Evolutionary conservation across 768 basidiomycete species (phyloP), one percentile per base, ranked within the genome.

Genomic region (Leccinum arenicola): DNA sequence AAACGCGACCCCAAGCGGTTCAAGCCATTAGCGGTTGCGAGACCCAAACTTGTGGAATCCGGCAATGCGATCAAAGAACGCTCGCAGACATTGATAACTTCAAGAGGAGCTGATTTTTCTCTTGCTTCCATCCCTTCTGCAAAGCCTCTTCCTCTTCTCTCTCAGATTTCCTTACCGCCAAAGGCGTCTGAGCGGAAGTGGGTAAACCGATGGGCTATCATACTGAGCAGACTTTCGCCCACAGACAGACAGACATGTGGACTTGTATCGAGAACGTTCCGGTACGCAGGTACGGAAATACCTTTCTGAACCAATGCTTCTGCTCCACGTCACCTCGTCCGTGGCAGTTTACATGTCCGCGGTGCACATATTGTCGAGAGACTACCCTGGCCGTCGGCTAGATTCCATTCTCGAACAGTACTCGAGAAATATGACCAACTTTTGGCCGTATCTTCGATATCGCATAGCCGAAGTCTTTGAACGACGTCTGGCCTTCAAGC

Each of bases 401-500:
- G 71, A 74, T 17, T 36, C 61, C 1, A 54, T 84, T 7, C 60
- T 82, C 51, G 58, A 71, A 49, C 67, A 69, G 11, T 73, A 82
- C 63, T 70, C 80, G 15, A 70, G 58, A 21, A 77, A 75, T 17
- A 84, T 79, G 72, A 82, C 79, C 1, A 84, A 91, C 62, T 75
- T 87, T 67, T 92, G 90, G 90, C 87, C 89, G 7, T 91, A 91
- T 68, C 76, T 90, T 35, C 71, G 70, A 27, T 65, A 74, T 21
- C 82, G 89, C n/a, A 65, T 75, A 58, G 61, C 65, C 12, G 87
- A 89, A 68, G 64, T 69, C 1, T 43, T 59, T 0, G 58, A 55
- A 17, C 76, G 82, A 43, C 77, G 73, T 27, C 27, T 27, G 27
- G 27, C 64, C n/a, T 87, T 82, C 65, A 62, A 71, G 9, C 57